Conservation (phyloP, 345 rosid genomes). For the Heritiera fomes region DNA sequence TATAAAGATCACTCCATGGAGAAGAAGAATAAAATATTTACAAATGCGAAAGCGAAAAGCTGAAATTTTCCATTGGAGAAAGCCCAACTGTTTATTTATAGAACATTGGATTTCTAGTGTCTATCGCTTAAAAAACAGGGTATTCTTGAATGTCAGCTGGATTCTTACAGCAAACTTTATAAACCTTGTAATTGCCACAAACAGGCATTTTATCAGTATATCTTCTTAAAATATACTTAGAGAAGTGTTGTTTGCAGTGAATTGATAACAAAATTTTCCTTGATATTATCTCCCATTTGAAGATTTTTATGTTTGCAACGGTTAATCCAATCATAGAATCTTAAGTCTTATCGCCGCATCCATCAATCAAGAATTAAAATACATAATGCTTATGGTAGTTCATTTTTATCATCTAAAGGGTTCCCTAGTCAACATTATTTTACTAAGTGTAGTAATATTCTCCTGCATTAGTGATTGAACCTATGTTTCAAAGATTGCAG, state of each 20-base stretch:
- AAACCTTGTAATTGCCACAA: neutral
- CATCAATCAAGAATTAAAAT: neutral
- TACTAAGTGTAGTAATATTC: neutral
- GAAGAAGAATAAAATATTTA: neutral
- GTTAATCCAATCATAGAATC: neutral
- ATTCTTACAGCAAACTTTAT: slow-evolving; percentile 20
- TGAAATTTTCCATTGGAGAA: slow-evolving; percentile 8
- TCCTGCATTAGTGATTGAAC: neutral
- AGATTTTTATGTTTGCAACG: neutral
- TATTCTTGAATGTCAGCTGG: slow-evolving; percentile 26
- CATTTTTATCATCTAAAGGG: neutral
- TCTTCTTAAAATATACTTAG: neutral
- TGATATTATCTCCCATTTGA: neutral
- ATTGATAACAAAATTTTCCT: neutral
- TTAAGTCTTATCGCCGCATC: slow-evolving; percentile 8
- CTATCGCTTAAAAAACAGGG: slow-evolving; percentile 17
- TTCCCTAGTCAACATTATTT: neutral
- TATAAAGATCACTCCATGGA: neutral
- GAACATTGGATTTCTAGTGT: neutral
- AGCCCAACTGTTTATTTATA: neutral
- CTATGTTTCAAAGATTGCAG: neutral
- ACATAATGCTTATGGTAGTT: neutral
- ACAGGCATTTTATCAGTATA: neutral
- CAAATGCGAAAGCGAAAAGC: neutral
- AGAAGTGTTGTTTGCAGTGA: neutral